These are phyloP conservation scores for Gynandropsis gynandra DNA, from an alignment of 345 rosid genomes.

Conservation along the genomic window DNA sequence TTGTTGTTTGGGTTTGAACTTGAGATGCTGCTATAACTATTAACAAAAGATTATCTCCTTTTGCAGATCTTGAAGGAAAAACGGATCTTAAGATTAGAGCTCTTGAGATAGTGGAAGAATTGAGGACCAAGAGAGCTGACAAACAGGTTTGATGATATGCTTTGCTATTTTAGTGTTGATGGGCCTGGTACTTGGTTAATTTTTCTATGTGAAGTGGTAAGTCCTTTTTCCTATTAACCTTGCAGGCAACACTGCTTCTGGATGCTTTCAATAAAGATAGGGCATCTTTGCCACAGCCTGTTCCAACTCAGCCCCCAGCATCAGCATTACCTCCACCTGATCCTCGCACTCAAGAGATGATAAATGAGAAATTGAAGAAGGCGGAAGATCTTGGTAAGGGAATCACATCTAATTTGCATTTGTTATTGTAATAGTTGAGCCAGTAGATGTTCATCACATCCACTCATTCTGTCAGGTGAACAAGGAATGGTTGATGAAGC, in stretches of 20 bases:
- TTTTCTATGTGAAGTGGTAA: neutral
- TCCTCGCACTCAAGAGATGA: slow-evolving; percentile 95
- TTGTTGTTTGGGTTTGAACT: slow-evolving; percentile 4
- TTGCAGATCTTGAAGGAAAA: slow-evolving; percentile 87
- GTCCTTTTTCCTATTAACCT: slow-evolving; percentile 18
- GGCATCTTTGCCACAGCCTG: slow-evolving; percentile 87
- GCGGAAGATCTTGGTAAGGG: slow-evolving; percentile 95
- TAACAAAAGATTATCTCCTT: slow-evolving; percentile 4
- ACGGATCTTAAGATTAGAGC: slow-evolving; percentile 86
- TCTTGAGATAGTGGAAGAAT: slow-evolving; percentile 83
- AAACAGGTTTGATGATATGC: slow-evolving; percentile 51
- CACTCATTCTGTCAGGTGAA: slow-evolving; percentile 49
- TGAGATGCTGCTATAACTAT: slow-evolving; percentile 11
- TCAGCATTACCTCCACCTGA: slow-evolving; percentile 73
- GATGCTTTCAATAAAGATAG: slow-evolving; percentile 99
- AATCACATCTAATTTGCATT: slow-evolving; percentile 6
- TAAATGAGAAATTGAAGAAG: slow-evolving; percentile 93
- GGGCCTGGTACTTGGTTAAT: slow-evolving; percentile 6
- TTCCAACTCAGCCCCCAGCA: slow-evolving; percentile 61
- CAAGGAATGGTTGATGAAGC: slow-evolving; percentile 99
- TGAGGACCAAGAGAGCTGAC: slow-evolving; percentile 90
- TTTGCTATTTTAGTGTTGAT: slow-evolving; percentile 5
- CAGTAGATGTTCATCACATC: slow-evolving; percentile 1
- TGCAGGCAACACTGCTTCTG: slow-evolving; percentile 85
- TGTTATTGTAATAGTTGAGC: slow-evolving; percentile 8